Percentiles rank a stretch among this genome's conserved stretches.
phyloP scores from a whole-genome alignment of 257 asterid species.

The Leptodermis oblonga region DNA sequence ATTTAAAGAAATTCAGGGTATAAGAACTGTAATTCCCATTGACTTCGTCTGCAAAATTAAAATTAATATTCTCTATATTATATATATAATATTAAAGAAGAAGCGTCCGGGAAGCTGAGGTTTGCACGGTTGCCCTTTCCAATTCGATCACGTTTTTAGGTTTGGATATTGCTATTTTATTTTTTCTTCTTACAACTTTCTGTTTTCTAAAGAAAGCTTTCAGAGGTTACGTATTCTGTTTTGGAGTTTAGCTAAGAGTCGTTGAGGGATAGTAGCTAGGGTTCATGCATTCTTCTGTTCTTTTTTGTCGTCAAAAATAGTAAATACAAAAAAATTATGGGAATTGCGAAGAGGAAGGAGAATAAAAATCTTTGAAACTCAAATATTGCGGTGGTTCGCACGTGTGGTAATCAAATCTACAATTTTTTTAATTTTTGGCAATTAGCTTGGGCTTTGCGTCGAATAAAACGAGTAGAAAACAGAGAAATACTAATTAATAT shows the following conservation, averaged over 20 bases:
- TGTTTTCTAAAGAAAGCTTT: background rate
- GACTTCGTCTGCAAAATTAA: background rate
- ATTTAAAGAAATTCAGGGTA: too few relatives aligned
- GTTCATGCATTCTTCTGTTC: background rate
- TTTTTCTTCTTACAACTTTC: background rate
- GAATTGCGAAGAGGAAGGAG: too few relatives aligned
- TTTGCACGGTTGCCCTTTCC: constrained; percentile 2
- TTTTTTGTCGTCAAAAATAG: background rate
- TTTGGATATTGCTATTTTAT: background rate
- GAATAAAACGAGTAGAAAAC: too few relatives aligned
- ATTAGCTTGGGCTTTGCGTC: too few relatives aligned
- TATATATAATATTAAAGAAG: too few relatives aligned
- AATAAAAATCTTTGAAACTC: background rate
- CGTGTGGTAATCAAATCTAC: too few relatives aligned
- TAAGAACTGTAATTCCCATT: background rate
- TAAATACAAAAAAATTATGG: too few relatives aligned
- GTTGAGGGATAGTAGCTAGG: background rate
- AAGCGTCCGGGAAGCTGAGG: background rate
- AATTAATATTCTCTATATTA: background rate
- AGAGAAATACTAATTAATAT: too few relatives aligned
- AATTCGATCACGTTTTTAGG: constrained; percentile 8
- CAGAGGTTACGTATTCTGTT: background rate
- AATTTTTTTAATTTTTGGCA: too few relatives aligned
- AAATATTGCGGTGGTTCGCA: constrained; percentile 15
- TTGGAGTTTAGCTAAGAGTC: background rate